Base-by-base conservation (phyloP, 352 stramenopile species). In the Plasmopara viticola region DNA sequence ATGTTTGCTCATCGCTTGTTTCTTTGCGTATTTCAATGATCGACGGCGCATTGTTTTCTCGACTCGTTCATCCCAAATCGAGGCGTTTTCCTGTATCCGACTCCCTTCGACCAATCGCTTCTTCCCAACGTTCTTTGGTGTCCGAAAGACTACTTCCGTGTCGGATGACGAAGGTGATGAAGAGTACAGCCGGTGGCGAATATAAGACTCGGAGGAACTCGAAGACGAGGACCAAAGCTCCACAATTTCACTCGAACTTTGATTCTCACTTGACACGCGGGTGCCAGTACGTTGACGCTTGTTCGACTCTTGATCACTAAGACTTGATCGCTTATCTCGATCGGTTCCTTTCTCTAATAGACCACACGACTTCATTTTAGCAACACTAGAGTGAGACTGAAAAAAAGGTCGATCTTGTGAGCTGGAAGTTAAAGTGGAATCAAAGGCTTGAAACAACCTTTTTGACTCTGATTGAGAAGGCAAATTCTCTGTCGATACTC, bases 161-260 rank as follows among this genome's bases (percentile, higher is more conserved):
- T 48, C 38, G 4, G 55, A 67, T 2, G 58, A 66, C 6, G 46
- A 50, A 15, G 43, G 13, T 9, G 53, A 66, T 7, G 30, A 52
- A 15, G 35, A 44, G 30, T 39, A 33, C 13, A 37, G 48, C 6
- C 35, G 43, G 9, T 28, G 1, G 29, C 42, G 18, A 15, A 43
- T 15, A 14, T 51, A 56, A 14, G 48, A 51, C 17, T 53, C 55
- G 2, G 60, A 62, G 15, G 44, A 62, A 10, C 58, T 66, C 9
- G 53, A 63, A 10, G 56, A 67, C 0, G 53, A 66, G 14, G 60
- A 68, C 18, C 59, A 20, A 2, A 68, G 35, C 35, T 68, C 50
- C 14, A 68, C 60, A 5, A 68, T 25, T 13, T 68, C 44, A 30
- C 12, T 34, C 13, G 40, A 10, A 14, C 41, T 15, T 13, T 48